Conservation (phyloP, 2,329 filamentous ascomycete genomes). For the Coniochaeta sp. region DNA sequence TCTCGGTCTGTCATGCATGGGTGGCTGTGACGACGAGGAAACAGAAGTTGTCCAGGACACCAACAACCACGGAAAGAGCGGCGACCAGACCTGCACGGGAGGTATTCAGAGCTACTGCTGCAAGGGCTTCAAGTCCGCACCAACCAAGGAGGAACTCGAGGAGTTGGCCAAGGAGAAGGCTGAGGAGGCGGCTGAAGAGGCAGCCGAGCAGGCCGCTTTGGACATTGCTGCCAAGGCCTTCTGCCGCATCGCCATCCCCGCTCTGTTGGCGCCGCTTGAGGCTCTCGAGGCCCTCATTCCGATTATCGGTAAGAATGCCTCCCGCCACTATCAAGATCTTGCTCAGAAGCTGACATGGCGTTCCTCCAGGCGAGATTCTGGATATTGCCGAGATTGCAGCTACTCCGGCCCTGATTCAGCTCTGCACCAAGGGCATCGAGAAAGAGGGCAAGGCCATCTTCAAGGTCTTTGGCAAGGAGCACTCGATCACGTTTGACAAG, state of each 20-base stretch:
- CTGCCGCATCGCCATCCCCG: conserved; percentile 24
- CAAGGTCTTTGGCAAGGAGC: background rate
- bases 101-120: conserved; percentile 22
- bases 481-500: background rate
- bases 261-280: conserved; percentile 5
- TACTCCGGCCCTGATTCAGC: background rate
- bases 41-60: conserved; percentile 20
- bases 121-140: conserved; percentile 20
- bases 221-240: conserved; percentile 27
- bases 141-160: conserved; percentile 8
- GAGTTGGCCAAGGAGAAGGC: conserved; percentile 15
- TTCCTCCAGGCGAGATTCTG: background rate
- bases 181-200: conserved; percentile 16
- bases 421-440: background rate
- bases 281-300: background rate
- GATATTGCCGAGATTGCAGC: conserved; percentile 2
- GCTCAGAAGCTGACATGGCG: background rate
- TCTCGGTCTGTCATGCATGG: conserved; percentile 17
- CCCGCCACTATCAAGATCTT: background rate
- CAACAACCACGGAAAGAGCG: conserved; percentile 17
- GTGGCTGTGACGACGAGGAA: conserved; percentile 20
- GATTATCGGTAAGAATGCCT: background rate
- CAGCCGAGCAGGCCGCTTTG: conserved; percentile 19
- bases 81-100: conserved; percentile 22
- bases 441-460: conserved; percentile 1